phyloP scores from a whole-genome alignment of 257 asterid species.

The Anisodus acutangulus region DNA sequence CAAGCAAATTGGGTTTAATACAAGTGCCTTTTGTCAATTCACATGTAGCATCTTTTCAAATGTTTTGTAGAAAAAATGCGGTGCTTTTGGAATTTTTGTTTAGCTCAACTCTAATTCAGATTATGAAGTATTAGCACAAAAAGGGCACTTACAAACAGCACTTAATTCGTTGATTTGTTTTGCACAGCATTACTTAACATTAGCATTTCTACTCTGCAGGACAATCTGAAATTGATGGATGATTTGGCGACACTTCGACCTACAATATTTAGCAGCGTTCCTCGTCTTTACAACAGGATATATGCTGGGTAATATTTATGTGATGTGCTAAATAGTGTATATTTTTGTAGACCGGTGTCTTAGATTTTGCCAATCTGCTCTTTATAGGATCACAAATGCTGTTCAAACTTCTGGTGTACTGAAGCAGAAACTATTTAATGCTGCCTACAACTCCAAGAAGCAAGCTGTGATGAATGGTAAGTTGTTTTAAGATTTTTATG shows the following conservation, averaged over 20 bases:
- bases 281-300: constrained; percentile 96
- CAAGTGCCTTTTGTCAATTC: not conserved
- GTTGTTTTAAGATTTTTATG: constrained; percentile 32
- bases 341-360: constrained; percentile 30
- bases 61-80: not conserved
- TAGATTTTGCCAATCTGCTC: constrained; percentile 30
- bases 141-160: constrained; percentile 6
- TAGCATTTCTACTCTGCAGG: constrained; percentile 55
- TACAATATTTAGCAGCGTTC: constrained; percentile 93
- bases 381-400: constrained; percentile 75
- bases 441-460: constrained; percentile 90
- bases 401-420: constrained; percentile 80
- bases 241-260: constrained; percentile 90
- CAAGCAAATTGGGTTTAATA: not conserved
- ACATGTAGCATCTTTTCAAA: not conserved
- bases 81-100: not conserved
- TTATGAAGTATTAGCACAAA: not conserved
- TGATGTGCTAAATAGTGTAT: constrained; percentile 22
- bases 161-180: constrained; percentile 17
- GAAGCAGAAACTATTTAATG: constrained; percentile 82
- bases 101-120: not conserved
- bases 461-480: constrained; percentile 88
- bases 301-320: constrained; percentile 77
- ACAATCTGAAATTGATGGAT: constrained; percentile 87
- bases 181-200: not conserved